Evolutionary conservation across 2,329 filamentous ascomycete genomes (phyloP).

Genomic region (Hymenoscyphus repandus): DNA sequence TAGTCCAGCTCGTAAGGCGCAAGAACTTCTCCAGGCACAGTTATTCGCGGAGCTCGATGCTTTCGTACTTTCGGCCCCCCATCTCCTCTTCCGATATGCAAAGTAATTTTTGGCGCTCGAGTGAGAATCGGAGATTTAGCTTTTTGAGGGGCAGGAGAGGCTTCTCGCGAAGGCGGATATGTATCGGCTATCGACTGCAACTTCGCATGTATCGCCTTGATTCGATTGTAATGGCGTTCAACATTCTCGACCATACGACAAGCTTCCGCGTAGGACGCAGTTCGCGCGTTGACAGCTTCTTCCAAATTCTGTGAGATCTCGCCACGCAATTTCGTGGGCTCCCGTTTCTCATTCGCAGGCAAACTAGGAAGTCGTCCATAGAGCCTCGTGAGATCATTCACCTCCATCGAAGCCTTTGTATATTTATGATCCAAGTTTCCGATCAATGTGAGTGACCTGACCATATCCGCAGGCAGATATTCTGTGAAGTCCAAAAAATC

Average conservation of each 20-base stretch:
- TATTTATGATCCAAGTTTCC: slow-evolving; percentile 58
- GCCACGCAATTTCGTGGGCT: slow-evolving; percentile 48
- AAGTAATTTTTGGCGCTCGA: slow-evolving; percentile 42
- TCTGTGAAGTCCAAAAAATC: slow-evolving; percentile 62
- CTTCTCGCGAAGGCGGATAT: slow-evolving; percentile 46
- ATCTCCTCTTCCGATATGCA: slow-evolving; percentile 36
- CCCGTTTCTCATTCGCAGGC: slow-evolving; percentile 41
- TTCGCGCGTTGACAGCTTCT: slow-evolving; percentile 49
- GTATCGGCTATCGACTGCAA: slow-evolving; percentile 56
- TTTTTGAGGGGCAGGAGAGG: slow-evolving; percentile 39
- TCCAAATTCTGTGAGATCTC: slow-evolving; percentile 55
- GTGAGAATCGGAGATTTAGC: slow-evolving; percentile 49
- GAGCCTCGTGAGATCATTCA: slow-evolving; percentile 50
- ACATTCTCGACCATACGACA: slow-evolving; percentile 60
- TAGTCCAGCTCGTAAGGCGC: slow-evolving; percentile 62
- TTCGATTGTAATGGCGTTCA: slow-evolving; percentile 55
- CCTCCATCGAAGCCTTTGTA: slow-evolving; percentile 46
- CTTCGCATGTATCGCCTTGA: slow-evolving; percentile 53
- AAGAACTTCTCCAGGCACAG: slow-evolving; percentile 60
- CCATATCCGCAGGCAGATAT: slow-evolving; percentile 62
- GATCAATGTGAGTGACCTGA: slow-evolving; percentile 60
- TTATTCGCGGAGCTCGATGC: slow-evolving; percentile 49
- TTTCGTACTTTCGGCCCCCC: slow-evolving; percentile 20
- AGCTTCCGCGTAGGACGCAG: slow-evolving; percentile 57
- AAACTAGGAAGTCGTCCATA: slow-evolving; percentile 53